Conservation (phyloP, 306 rosid species). For the Sesbania bispinosa region DNA sequence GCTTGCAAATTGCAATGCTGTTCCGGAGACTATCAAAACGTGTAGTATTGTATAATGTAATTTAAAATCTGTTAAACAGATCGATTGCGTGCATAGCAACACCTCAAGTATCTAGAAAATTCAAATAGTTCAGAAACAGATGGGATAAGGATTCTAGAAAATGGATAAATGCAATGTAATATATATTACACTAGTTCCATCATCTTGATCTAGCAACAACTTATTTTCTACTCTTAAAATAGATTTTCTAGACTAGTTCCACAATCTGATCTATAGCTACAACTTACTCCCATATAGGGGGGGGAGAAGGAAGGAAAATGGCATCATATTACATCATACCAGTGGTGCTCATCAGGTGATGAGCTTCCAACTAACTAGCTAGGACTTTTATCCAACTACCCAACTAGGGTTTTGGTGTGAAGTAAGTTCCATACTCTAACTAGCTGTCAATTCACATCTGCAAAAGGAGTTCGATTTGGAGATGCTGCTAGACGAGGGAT, state of each 20-base stretch:
- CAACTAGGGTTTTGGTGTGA: background rate
- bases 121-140: background rate
- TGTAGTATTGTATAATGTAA: too few species aligned
- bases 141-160: background rate
- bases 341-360: slow-evolving; percentile 53
- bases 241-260: background rate
- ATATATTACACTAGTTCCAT: background rate
- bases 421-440: background rate
- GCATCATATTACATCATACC: slow-evolving; percentile 2
- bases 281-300: too few species aligned
- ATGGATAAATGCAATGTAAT: background rate
- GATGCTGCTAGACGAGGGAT: slow-evolving; percentile 35
- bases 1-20: background rate
- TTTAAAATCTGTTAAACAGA: too few species aligned
- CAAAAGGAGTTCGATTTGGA: slow-evolving; percentile 63
- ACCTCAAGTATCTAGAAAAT: background rate
- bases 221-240: background rate
- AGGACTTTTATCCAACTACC: background rate
- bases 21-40: background rate
- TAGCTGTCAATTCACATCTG: slow-evolving; percentile 48
- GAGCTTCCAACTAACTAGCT: slow-evolving; percentile 25
- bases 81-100: background rate
- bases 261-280: background rate
- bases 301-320: background rate
- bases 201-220: background rate